These are phyloP conservation scores for Dioscorea zingiberensis DNA, from an alignment of 106 monocot species.

Conservation along the genomic window DNA sequence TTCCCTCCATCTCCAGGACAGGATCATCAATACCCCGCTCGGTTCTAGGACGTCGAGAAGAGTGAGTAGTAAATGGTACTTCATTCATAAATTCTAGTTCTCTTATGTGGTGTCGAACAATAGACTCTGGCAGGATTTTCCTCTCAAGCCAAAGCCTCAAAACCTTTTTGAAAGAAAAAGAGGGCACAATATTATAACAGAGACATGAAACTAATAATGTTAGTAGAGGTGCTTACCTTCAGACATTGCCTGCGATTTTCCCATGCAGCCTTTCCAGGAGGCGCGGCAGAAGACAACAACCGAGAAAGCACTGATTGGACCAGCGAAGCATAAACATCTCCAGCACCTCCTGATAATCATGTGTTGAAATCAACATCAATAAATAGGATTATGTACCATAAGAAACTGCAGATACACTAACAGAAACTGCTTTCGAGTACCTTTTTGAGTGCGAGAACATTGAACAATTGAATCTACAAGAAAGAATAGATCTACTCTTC, in stretches of 20 bases:
- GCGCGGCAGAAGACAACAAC: conserved; percentile 69
- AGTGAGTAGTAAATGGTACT: conserved; percentile 39
- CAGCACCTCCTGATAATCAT: conserved; percentile 54
- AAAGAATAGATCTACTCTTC: conserved; percentile 81
- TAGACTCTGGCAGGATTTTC: conserved; percentile 72
- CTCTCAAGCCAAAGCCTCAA: conserved; percentile 93
- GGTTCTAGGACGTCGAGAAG: conserved; percentile 59
- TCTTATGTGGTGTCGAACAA: conserved; percentile 62
- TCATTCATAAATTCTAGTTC: conserved; percentile 72
- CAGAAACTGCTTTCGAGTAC: conserved; percentile 10
- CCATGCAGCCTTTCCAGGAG: conserved; percentile 69
- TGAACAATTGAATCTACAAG: conserved; percentile 93
- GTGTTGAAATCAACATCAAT: background rate
- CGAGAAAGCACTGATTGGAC: conserved; percentile 74
- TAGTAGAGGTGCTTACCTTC: conserved; percentile 52
- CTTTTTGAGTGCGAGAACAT: conserved; percentile 61
- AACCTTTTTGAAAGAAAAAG: conserved; percentile 39
- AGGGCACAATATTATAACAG: background rate
- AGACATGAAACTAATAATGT: background rate
- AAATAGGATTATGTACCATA: background rate
- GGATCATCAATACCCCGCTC: conserved; percentile 91
- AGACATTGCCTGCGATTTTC: conserved; percentile 95
- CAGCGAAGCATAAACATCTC: conserved; percentile 71
- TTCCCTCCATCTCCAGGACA: conserved; percentile 89
- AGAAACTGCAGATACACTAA: background rate